Evolutionary conservation across 768 basidiomycete genomes (phyloP), one percentile per base, ranked within the genome.

Genomic region (Amanita inopinata): DNA sequence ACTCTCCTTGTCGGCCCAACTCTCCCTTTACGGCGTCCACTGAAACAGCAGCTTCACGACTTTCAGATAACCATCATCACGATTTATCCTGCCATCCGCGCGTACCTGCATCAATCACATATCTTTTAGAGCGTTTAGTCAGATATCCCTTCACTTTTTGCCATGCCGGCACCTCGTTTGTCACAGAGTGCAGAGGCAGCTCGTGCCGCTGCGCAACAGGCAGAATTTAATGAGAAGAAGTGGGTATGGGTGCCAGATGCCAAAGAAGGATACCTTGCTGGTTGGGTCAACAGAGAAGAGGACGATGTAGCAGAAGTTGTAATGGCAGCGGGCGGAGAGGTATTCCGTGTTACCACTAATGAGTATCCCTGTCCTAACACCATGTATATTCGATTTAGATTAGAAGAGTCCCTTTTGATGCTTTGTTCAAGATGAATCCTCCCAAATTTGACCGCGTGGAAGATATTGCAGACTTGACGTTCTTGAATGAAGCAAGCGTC

Each of bases 221-320:
- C 90, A 7, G 90, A 93, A 61, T 94, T 92, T 63, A 93, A 91
- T 59, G 90, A 91, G 72, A 96, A 93, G 82, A 88, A 83, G 67
- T 94, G 93, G 87, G 91, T 97, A 4, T 98, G 94, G 94, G 84
- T 93, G 18, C 90, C 91, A 2, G 93, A 98, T 61, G 76, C 83
- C 46, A 78, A 75, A 57, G 85, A 92, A 51, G 94, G 94, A 0
- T 98, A 97, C 61, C 76, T 94, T 36, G 84, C 91, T 33, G 93
- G 91, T 44, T 94, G 89, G 89, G 85, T 97, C 18, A 75, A 88
- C 46, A 79, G 76, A 49, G 91, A 93, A 57, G 82, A 90, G 40
- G 82, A 80, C 19, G 88, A 91, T 47, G 63, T 74, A 11, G 89
- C 80, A 2, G 80, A 93, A 52, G 83, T 97, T 11, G 69, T 93